Conservation (phyloP, 2,329 filamentous ascomycete species). For the Onygena corvina region DNA sequence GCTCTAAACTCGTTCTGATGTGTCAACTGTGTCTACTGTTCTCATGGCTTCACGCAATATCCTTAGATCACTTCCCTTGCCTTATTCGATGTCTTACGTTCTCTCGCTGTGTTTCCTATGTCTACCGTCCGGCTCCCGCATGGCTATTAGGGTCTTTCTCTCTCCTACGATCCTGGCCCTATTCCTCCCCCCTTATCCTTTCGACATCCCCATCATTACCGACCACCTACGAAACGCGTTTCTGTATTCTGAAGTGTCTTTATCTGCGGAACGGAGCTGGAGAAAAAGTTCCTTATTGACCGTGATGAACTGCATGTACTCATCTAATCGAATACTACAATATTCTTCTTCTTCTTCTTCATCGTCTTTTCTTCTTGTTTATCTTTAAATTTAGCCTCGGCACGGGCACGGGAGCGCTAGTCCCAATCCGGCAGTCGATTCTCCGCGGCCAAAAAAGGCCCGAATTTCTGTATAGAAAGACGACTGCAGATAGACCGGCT, state of each 20-base stretch:
- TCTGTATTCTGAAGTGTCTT: slow-evolving; percentile 5
- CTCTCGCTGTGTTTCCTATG: not conserved
- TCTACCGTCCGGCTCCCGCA: no score
- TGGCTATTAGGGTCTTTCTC: not conserved
- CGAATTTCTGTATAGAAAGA: no score
- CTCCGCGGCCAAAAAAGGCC: no score
- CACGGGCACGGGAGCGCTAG: not conserved
- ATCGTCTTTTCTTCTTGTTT: not conserved
- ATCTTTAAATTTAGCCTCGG: not conserved
- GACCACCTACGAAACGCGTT: not conserved
- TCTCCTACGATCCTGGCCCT: not conserved
- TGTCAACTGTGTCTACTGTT: not conserved
- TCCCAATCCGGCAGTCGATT: not conserved
- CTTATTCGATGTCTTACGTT: slow-evolving; percentile 3
- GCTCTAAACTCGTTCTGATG: not conserved
- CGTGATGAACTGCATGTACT: slow-evolving; percentile 1
- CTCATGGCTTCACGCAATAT: no score
- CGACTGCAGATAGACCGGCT: not conserved
- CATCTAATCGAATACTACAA: not conserved
- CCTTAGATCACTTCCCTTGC: no score
- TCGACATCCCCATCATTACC: not conserved
- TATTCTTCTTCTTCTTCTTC: not conserved
- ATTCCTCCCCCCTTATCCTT: not conserved
- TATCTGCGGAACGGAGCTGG: not conserved
- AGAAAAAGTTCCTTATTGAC: slow-evolving; percentile 2